These are phyloP conservation scores for Penicillium frequentans DNA, from an alignment of 2,329 filamentous ascomycete species.

Conservation along the genomic window DNA sequence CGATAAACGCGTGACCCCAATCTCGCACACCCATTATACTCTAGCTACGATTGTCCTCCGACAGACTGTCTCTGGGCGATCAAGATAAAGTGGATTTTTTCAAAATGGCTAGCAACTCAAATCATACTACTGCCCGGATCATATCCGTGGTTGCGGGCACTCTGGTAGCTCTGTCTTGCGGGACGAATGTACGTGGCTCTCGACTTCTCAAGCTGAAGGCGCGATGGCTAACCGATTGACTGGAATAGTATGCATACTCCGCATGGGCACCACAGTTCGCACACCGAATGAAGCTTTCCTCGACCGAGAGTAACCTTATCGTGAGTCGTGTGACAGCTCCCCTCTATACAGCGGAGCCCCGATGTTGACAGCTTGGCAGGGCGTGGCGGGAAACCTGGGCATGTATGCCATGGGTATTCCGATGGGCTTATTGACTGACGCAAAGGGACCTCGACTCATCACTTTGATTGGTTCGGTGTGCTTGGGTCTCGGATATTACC, in stretches of 20 bases:
- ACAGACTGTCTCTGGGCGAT: not conserved
- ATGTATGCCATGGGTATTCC: constrained; percentile 94
- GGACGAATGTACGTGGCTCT: constrained; percentile 70
- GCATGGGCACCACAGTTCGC: constrained; percentile 97
- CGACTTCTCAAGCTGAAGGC: not conserved
- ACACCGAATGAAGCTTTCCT: constrained; percentile 77
- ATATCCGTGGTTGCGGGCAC: constrained; percentile 85
- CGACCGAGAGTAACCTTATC: constrained; percentile 92
- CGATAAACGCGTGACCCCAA: constrained; percentile 8
- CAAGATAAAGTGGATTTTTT: not conserved
- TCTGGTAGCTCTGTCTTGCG: constrained; percentile 80
- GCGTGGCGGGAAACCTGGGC: constrained; percentile 64
- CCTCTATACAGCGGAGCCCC: not conserved
- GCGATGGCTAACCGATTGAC: constrained; percentile 11
- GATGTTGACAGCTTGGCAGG: constrained; percentile 43
- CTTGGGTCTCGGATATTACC: constrained; percentile 80
- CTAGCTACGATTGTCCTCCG: not conserved
- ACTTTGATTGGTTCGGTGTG: constrained; percentile 72
- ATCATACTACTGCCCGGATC: constrained; percentile 59
- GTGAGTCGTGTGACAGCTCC: constrained; percentile 48
- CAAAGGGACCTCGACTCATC: constrained; percentile 74
- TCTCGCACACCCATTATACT: not conserved
- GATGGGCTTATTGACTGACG: constrained; percentile 82
- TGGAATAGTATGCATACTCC: constrained; percentile 85
- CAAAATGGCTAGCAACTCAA: constrained; percentile 25